Conservation (phyloP, 257 asterid species). For the Echites panduratus region DNA sequence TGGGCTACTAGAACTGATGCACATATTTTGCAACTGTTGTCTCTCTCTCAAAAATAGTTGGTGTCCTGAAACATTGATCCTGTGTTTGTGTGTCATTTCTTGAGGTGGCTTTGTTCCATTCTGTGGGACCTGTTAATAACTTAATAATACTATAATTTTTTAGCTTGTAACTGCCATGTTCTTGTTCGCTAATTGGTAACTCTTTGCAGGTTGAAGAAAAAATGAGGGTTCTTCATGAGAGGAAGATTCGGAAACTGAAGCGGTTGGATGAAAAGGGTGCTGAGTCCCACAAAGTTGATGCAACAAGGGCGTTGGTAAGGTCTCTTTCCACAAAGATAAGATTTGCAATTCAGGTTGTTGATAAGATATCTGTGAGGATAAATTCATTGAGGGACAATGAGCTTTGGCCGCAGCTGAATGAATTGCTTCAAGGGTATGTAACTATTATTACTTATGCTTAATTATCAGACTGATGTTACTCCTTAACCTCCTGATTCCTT, state of each 20-base stretch:
- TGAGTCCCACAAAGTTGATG: constrained; percentile 71
- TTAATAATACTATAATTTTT: no score
- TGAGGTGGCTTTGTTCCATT: neutral
- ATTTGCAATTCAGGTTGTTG: constrained; percentile 89
- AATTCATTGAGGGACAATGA: constrained; percentile 81
- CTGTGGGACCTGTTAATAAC: neutral
- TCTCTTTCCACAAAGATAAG: constrained; percentile 79
- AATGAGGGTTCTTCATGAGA: constrained; percentile 81
- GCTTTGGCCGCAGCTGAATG: constrained; percentile 87
- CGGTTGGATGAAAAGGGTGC: constrained; percentile 81
- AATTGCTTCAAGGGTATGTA: constrained; percentile 74
- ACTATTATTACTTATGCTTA: neutral
- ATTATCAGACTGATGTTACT: neutral
- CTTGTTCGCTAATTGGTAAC: neutral
- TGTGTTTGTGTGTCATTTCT: neutral
- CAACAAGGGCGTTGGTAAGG: constrained; percentile 63
- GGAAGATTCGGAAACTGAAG: constrained; percentile 56
- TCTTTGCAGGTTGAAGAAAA: constrained; percentile 78
- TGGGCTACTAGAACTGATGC: neutral
- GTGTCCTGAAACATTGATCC: no score
- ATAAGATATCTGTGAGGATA: constrained; percentile 83
- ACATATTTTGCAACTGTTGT: neutral
- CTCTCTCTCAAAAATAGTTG: no score
- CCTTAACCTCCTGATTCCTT: neutral
- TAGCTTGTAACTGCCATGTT: no score